Base-by-base conservation (phyloP, 176 grass and related monocot genomes). In the Juncus inflexus region DNA sequence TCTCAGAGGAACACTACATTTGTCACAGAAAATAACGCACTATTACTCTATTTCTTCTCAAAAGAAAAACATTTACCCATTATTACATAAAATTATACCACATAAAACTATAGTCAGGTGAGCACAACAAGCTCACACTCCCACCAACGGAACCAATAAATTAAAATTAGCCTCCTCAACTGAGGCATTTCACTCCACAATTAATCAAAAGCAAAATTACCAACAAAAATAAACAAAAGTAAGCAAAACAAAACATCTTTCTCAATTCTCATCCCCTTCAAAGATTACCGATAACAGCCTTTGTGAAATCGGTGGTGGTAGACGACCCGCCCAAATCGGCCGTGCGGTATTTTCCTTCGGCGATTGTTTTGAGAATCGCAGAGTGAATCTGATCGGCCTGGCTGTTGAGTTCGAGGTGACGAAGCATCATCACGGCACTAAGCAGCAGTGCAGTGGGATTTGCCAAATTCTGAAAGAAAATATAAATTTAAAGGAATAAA, bases 351-450 rank as follows among this genome's bases (percentile, higher is more conserved):
- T 84, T 91, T 7, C 88, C 94, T 56, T 97, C 83, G 1, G 88
- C 58, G 9, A 97, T 89, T 4, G 94, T 91, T 47, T 75, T 78
- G 19, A 97, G 85, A 67, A 97, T 91, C 54, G 94, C 94, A 6
- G 64, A 78, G 52, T 97, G 88, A 72, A 97, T 97, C 57, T 58
- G 77, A 47, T 97, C 88, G 65, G 94, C 88, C 84, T 97, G 71
- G 59, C 88, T 73, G 1, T 76, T 91, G 67, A 92, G 74, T 74
- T 89, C 75, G 74, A 97, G 57, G 63, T 97, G 94, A 35, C 88
- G 85, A 51, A 97, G 59, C 94, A 97, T 89, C 94, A 92, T 97
- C 69, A 97, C 92, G 75, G 87, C 70, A 81, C 92, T 97, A 16
- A 97, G 74, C 66, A 92, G 63, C 59, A 97, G 82, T 36, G 94